A percentile compares a stretch with the other conserved stretches of the same genome.
phyloP scores from a whole-genome alignment of 106 monocot species.

The Iris macrosiphon region DNA sequence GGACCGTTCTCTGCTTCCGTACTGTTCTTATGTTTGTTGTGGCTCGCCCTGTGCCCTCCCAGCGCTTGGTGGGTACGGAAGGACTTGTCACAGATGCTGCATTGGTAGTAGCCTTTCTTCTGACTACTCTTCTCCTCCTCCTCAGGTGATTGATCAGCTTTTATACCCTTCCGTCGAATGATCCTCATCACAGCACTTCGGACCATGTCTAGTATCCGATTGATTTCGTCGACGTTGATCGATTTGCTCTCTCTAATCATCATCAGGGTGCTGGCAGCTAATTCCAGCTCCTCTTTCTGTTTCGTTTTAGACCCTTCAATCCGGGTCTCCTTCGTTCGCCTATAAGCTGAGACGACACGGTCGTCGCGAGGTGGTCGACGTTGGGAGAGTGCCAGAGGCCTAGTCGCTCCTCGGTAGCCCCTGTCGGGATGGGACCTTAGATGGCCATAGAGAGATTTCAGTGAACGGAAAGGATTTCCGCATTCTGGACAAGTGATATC shows the following conservation, averaged over 20 bases:
- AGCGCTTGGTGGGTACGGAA: conserved; percentile 17
- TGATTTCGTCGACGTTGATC: too few relatives aligned
- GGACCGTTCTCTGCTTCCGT: not conserved
- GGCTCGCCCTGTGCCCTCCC: conserved; percentile 16
- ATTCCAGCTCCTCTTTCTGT: too few relatives aligned
- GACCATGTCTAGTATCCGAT: not conserved
- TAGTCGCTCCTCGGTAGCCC: not conserved
- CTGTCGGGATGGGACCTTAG: not conserved
- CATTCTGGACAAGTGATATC: not conserved
- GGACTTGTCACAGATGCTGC: not conserved
- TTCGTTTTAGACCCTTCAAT: too few relatives aligned
- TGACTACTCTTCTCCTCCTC: not conserved
- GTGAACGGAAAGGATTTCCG: not conserved
- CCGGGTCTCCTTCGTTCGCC: too few relatives aligned
- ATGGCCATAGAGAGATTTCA: conserved; percentile 4
- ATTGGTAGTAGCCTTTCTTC: not conserved
- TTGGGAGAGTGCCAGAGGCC: not conserved
- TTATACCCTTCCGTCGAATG: too few relatives aligned
- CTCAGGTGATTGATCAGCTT: not conserved
- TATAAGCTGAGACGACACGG: too few relatives aligned
- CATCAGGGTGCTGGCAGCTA: too few relatives aligned
- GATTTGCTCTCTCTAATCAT: too few relatives aligned
- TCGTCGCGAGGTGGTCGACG: not conserved
- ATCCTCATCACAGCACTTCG: too few relatives aligned
- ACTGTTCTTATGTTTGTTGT: conserved; percentile 6